A percentile compares a stretch with the other conserved stretches of the same genome.
These are phyloP conservation scores for Colletotrichum sp. DNA, from an alignment of 2,329 filamentous ascomycete genomes.

Conservation along the genomic window DNA sequence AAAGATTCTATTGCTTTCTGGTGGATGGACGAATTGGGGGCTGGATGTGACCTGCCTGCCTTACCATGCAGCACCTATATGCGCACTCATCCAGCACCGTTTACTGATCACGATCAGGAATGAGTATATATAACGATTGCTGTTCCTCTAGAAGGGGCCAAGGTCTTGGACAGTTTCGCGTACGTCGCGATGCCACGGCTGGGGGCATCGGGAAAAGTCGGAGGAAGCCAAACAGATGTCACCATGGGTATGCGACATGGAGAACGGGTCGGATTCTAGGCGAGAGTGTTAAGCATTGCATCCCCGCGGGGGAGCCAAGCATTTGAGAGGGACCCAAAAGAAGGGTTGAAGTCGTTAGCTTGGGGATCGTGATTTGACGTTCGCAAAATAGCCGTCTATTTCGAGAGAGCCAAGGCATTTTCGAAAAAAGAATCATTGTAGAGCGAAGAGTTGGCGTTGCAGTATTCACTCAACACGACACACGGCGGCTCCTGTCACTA, in stretches of 20 bases:
- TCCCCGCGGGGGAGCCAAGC: neutral
- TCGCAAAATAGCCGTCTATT: neutral
- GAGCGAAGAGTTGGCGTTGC: neutral
- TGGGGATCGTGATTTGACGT: neutral
- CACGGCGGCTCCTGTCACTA: neutral
- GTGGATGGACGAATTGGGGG: neutral
- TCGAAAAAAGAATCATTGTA: fast-evolving
- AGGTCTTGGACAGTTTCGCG: neutral
- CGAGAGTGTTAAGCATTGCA: neutral
- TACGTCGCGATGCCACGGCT: neutral
- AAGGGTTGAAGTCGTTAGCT: neutral
- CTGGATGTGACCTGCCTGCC: neutral
- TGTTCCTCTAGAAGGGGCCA: neutral
- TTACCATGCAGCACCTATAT: neutral
- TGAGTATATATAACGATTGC: neutral
- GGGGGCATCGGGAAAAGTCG: neutral
- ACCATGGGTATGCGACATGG: neutral
- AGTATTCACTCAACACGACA: neutral
- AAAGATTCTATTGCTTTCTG: neutral
- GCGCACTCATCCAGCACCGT: neutral
- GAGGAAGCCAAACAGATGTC: neutral
- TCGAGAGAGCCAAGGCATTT: neutral
- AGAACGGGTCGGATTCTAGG: neutral
- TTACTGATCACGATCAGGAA: neutral
- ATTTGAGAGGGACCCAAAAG: neutral